Evolutionary conservation across 805 yeast species (phyloP).

Genomic region (Metschnikowia anglica): DNA sequence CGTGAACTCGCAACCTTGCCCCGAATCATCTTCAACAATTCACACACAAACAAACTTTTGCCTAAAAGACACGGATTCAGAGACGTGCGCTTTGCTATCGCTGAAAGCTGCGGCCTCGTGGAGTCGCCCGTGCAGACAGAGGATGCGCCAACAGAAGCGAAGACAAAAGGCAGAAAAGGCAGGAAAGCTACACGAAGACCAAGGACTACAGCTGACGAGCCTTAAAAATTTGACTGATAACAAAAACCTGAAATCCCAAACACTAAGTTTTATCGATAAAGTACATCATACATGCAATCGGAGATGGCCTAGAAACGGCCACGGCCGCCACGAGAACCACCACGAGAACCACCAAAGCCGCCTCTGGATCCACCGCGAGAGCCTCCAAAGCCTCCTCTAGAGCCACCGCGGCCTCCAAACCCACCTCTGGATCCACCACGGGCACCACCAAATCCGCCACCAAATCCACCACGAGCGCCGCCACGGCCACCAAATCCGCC

Average conservation of each 20-base stretch:
- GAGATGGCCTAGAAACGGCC: slow-evolving; percentile 20
- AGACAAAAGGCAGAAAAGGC: not conserved
- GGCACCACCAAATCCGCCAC: no score
- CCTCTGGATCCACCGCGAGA: slow-evolving; percentile 35
- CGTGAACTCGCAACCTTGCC: slow-evolving; percentile 40
- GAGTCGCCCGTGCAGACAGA: slow-evolving; percentile 2
- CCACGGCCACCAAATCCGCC: slow-evolving; percentile 37
- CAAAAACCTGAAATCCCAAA: not conserved
- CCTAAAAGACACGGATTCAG: slow-evolving; percentile 51
- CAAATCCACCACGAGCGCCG: slow-evolving; percentile 40
- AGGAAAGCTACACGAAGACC: slow-evolving; percentile 7
- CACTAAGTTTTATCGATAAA: slow-evolving; percentile 9
- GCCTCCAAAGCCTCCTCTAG: slow-evolving; percentile 24
- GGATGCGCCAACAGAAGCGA: not conserved
- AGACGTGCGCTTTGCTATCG: slow-evolving; percentile 49
- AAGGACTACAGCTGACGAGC: not conserved
- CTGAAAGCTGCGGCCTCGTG: slow-evolving; percentile 51
- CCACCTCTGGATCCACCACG: slow-evolving; percentile 38
- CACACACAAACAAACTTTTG: slow-evolving; percentile 35
- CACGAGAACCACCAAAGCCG: slow-evolving; percentile 28
- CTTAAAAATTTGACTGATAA: not conserved
- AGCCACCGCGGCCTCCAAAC: slow-evolving; percentile 27
- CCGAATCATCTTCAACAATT: slow-evolving; percentile 53
- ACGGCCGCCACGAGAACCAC: slow-evolving; percentile 16
- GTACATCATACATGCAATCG: slow-evolving; percentile 18